These are phyloP conservation scores for Salix koriyanagi DNA, from an alignment of 345 rosid species.

Conservation along the genomic window DNA sequence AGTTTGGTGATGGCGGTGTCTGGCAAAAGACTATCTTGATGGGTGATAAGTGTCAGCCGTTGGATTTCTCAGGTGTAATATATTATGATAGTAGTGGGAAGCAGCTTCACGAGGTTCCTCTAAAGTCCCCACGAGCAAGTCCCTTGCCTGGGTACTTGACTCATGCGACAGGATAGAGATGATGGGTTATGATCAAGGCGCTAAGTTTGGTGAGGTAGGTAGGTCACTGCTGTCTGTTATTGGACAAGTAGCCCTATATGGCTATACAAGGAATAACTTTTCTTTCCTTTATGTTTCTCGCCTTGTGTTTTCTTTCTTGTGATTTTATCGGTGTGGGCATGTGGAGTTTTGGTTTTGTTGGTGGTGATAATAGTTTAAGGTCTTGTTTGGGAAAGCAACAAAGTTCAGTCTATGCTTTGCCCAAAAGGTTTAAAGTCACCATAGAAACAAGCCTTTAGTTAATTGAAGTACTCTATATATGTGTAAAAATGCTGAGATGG, in stretches of 20 bases:
- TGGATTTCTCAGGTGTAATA: conserved; percentile 83
- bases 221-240: not conserved
- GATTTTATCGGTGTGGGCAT: not conserved
- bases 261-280: not conserved
- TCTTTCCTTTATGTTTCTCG: not conserved
- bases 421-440: not conserved
- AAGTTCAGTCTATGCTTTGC: not conserved
- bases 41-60: conserved; percentile 95
- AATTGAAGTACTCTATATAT: too few species aligned
- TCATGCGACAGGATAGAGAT: not conserved
- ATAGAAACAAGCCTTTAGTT: too few species aligned
- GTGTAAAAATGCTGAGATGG: not conserved
- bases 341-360: not conserved
- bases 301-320: not conserved
- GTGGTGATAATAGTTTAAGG: not conserved
- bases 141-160: conserved; percentile 44
- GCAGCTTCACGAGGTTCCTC: conserved; percentile 54
- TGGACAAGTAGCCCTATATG: not conserved
- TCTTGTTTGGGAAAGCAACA: too few species aligned
- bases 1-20: conserved; percentile 70
- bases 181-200: not conserved
- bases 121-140: conserved; percentile 74
- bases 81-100: conserved; percentile 71
- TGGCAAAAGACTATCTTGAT: conserved; percentile 87
- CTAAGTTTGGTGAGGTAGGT: too few species aligned